A percentile compares a stretch with the other conserved stretches of the same genome.
These are phyloP conservation scores for Umbelopsis ramanniana DNA, from an alignment of 192 early-diverging fungal genomes.

Conservation along the genomic window DNA sequence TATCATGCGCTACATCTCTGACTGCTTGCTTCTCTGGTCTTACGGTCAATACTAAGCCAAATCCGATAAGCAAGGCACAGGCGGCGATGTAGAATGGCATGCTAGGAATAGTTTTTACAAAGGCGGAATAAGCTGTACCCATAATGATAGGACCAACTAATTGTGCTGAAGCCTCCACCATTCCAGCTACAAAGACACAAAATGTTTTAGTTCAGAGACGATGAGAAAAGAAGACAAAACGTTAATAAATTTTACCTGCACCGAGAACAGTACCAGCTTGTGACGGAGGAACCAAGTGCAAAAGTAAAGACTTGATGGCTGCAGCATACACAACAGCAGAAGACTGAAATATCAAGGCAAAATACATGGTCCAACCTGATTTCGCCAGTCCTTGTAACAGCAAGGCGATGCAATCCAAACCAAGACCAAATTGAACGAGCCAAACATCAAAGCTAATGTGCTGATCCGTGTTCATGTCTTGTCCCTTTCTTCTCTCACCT, in stretches of 20 bases:
- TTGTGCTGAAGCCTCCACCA: slow-evolving; percentile 10
- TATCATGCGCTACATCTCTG: background rate
- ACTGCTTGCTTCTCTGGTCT: background rate
- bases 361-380: slow-evolving; percentile 20
- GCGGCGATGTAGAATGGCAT: slow-evolving; percentile 8
- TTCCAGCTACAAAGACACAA: background rate
- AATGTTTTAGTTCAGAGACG: background rate
- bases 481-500: slow-evolving; percentile 7
- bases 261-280: slow-evolving; percentile 9
- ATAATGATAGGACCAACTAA: slow-evolving; percentile 5
- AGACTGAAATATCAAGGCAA: slow-evolving; percentile 2
- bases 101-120: slow-evolving; percentile 9
- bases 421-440: slow-evolving; percentile 10
- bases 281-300: background rate
- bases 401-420: background rate
- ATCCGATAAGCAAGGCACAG: background rate
- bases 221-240: background rate
- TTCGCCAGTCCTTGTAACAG: background rate
- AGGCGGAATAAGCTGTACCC: slow-evolving; percentile 12
- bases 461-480: slow-evolving; percentile 11
- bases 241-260: background rate
- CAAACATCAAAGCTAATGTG: slow-evolving; percentile 6
- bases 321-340: slow-evolving; percentile 10
- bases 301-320: background rate
- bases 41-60: background rate